phyloP scores from a whole-genome alignment of 2,329 filamentous ascomycete genomes.

The Colletotrichum tofieldiae region DNA sequence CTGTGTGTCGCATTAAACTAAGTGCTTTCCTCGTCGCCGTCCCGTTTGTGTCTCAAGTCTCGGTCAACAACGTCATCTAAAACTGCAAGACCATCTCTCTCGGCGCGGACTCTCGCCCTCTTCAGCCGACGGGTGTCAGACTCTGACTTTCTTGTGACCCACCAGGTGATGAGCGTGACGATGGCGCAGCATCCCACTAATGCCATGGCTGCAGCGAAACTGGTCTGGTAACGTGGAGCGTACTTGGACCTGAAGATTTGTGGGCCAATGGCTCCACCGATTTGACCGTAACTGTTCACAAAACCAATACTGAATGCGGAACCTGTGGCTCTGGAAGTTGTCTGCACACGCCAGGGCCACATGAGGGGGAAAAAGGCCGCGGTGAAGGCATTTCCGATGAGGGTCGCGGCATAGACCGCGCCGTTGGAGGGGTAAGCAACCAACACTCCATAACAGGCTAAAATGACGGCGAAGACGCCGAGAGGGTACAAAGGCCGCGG shows the following conservation, averaged over 20 bases:
- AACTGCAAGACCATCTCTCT: conserved; percentile 57
- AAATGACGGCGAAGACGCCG: conserved; percentile 58
- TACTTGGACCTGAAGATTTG: conserved; percentile 63
- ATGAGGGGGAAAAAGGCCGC: conserved; percentile 64
- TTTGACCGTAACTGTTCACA: conserved; percentile 66
- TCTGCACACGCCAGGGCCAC: conserved; percentile 68
- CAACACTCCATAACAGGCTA: conserved; percentile 62
- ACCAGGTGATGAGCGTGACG: conserved; percentile 61
- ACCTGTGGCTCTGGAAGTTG: conserved; percentile 61
- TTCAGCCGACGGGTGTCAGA: conserved; percentile 61
- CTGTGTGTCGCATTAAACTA: not conserved
- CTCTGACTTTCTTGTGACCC: conserved; percentile 61
- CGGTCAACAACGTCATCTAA: conserved; percentile 58
- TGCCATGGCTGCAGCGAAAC: conserved; percentile 61
- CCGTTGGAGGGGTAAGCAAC: conserved; percentile 62
- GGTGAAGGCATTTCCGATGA: conserved; percentile 60
- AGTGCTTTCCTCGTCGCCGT: not conserved
- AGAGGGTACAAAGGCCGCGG: conserved; percentile 62
- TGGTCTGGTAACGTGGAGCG: conserved; percentile 61
- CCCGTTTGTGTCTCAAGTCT: conserved; percentile 37
- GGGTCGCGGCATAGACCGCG: conserved; percentile 63
- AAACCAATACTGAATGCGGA: conserved; percentile 67
- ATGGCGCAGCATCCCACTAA: conserved; percentile 60
- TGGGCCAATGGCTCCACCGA: conserved; percentile 63
- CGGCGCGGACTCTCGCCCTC: conserved; percentile 57